Base-by-base conservation (phyloP, 2,329 filamentous ascomycete species). In the Sporothrix schenckii region DNA sequence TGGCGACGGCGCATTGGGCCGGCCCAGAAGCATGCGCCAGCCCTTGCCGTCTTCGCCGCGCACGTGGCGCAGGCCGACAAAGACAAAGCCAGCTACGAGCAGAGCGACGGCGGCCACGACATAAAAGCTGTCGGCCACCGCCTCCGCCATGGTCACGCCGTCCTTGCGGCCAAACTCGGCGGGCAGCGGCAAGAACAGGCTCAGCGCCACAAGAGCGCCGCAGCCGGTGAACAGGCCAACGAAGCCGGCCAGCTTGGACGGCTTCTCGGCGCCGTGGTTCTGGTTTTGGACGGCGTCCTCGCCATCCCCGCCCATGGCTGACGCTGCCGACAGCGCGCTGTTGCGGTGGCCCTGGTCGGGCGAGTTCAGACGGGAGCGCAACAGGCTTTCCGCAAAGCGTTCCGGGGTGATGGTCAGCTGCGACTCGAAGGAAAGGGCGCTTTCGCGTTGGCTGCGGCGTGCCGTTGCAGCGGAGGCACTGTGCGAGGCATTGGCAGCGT, bases 221-320 rank as follows among this genome's bases (percentile, higher is more conserved):
- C 92, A 92, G 30, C 95, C 95, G 9, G 95, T 97, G 78, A 96
- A 97, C 71, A 97, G 83, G 4, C 95, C 95, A 5, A 99, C 95
- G 66, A 94, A 89, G 0, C 95, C 95, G 19, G 95, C 94, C 34
- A 99, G 85, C 21, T 84, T 83, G 1, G 85, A 84, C 1, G 87
- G 84, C 72, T 85, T 85, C n/a, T 80, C 80, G 2, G 67, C 21
- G 53, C 54, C 39, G 39, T 68, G 54, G 34, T 56, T 63, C 14
- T 44, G 41, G 47, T 53, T 67, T 4, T n/a, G 61, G 52, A 68
- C 66, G 19, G 75, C 74, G n/a, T 71, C 60, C 74, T 77, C 75
- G 74, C 76, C 52, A 13, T 65, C 58, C 41, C 69, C 69, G 11
- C 70, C 69, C 3, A 70, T 72, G 14, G 66, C 70, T 14, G 47